Conservation (phyloP, 169 alveolate species). For the Toxoplasma gondii region DNA sequence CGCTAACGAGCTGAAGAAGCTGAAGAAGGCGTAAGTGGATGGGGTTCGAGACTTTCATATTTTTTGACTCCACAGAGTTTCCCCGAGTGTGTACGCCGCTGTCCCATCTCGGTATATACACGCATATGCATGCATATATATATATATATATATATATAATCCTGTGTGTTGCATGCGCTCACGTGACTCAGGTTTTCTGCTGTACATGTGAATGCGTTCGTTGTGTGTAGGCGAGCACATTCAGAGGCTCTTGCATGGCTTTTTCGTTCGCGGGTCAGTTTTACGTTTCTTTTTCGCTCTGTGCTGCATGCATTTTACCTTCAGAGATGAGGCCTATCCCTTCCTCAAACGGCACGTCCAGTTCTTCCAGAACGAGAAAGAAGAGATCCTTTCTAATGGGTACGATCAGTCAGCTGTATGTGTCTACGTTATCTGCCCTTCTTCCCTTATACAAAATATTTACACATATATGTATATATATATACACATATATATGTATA, state of each 20-base stretch:
- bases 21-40: conserved; percentile 41
- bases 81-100: not conserved
- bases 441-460: not conserved
- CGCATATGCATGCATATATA: not conserved
- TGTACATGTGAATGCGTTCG: too few relatives aligned
- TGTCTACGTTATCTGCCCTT: not conserved
- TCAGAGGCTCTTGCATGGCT: too few relatives aligned
- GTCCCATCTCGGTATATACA: too few relatives aligned
- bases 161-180: not conserved
- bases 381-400: conserved; percentile 53
- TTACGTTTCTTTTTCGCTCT: not conserved
- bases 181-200: too few relatives aligned
- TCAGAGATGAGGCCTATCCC: conserved; percentile 61
- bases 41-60: not conserved
- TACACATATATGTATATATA: not conserved
- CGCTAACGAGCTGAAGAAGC: conserved; percentile 62
- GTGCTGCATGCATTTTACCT: conserved; percentile 8
- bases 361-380: conserved; percentile 51
- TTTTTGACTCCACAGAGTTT: not conserved
- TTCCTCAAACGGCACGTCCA: conserved; percentile 63
- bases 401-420: not conserved
- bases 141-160: not conserved
- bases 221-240: too few relatives aligned
- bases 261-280: not conserved
- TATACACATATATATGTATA: not conserved